Conservation (phyloP, 2,329 filamentous ascomycete species). For the Botryotinia globosa region DNA sequence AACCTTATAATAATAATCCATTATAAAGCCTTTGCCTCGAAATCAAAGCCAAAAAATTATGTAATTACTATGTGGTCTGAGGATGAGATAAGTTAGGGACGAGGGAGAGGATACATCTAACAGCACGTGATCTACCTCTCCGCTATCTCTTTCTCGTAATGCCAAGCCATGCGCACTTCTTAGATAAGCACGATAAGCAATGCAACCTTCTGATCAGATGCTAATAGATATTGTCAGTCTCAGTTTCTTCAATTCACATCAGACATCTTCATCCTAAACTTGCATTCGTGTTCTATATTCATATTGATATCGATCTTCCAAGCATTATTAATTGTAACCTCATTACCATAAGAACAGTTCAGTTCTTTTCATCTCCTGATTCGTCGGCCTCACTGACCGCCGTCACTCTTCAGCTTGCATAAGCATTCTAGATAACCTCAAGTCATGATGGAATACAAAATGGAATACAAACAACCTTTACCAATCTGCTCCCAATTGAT, state of each 20-base stretch:
- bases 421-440: background rate
- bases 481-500: slow-evolving; percentile 16
- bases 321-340: background rate
- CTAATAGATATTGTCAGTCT: background rate
- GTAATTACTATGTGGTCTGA: too few species aligned
- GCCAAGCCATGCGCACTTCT: background rate
- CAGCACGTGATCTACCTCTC: background rate
- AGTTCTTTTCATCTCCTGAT: background rate
- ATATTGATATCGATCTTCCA: background rate
- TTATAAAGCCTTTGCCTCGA: too few species aligned
- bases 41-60: too few species aligned
- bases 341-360: background rate
- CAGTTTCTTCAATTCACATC: background rate
- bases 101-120: background rate
- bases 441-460: slow-evolving; percentile 19
- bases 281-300: background rate
- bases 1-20: too few species aligned
- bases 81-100: too few species aligned
- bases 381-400: background rate
- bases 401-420: background rate
- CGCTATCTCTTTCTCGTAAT: background rate
- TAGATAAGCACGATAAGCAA: background rate
- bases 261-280: background rate
- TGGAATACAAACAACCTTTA: slow-evolving; percentile 28
- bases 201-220: background rate